A percentile compares a stretch with the other conserved stretches of the same genome.
phyloP scores from a whole-genome alignment of 441 rosid species.

The Euphorbia celastroides region DNA sequence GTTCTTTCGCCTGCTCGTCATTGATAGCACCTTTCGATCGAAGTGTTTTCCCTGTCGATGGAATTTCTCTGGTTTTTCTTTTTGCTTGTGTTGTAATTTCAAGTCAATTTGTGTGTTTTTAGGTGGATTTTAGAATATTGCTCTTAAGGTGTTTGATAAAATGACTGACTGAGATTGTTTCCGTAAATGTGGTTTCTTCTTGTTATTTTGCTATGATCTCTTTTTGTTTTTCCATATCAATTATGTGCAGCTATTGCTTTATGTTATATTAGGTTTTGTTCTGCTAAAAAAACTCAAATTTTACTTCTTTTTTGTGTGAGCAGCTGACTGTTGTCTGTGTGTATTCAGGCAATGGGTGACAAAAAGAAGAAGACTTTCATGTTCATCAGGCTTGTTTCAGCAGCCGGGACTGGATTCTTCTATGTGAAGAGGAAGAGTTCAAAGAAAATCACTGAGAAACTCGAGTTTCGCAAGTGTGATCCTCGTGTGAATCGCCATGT shows the following conservation, averaged over 20 bases:
- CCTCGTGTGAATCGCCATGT: constrained; percentile 90
- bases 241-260: not conserved
- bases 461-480: constrained; percentile 86
- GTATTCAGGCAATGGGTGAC: constrained; percentile 53
- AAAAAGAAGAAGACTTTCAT: constrained; percentile 88
- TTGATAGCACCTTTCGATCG: not conserved
- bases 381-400: constrained; percentile 86
- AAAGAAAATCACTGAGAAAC: constrained; percentile 69
- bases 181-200: not conserved
- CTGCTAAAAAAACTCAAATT: too few relatives aligned
- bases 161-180: constrained; percentile 7
- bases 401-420: constrained; percentile 97
- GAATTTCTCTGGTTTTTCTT: not conserved
- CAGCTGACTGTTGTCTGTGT: not conserved
- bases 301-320: too few relatives aligned
- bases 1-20: not conserved
- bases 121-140: not conserved
- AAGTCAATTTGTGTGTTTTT: not conserved
- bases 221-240: too few relatives aligned
- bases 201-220: not conserved
- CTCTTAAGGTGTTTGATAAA: constrained; percentile 13
- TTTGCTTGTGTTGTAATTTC: too few relatives aligned
- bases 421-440: constrained; percentile 89
- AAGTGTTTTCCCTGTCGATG: not conserved
- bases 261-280: too few relatives aligned